Evolutionary conservation across 2,329 filamentous ascomycete species (phyloP).

Genomic region (Coniochaeta sp.): DNA sequence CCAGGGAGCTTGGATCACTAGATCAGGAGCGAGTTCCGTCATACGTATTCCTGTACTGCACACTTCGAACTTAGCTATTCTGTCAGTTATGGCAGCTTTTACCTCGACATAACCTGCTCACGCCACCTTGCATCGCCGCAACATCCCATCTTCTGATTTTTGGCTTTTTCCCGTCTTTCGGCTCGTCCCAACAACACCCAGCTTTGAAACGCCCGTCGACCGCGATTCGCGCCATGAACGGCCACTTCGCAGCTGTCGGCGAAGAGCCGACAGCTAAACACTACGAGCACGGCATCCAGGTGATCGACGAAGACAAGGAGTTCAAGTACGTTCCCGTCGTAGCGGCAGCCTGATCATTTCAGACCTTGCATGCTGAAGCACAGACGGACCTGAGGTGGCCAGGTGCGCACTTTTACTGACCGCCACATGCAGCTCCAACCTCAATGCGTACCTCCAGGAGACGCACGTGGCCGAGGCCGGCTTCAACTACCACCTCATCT

Average conservation of each 20-base stretch:
- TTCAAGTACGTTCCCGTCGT: conserved; percentile 68
- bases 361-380: background rate
- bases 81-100: background rate
- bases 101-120: background rate
- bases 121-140: background rate
- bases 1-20: background rate
- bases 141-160: background rate
- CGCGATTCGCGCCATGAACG: conserved; percentile 56
- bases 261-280: conserved; percentile 55
- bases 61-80: background rate
- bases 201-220: background rate
- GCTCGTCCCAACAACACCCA: background rate
- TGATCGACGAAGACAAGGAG: conserved; percentile 91
- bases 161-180: background rate
- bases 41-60: background rate
- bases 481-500: conserved; percentile 99
- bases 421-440: conserved; percentile 51
- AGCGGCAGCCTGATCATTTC: conserved; percentile 8
- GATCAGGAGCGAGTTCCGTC: background rate
- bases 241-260: conserved; percentile 71
- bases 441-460: conserved; percentile 74
- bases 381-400: too few species aligned
- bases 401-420: too few species aligned
- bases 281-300: conserved; percentile 92
- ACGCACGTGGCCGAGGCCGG: conserved; percentile 79